These are phyloP conservation scores for Penicillium sp. DNA, from an alignment of 2,329 filamentous ascomycete species.

Conservation along the genomic window DNA sequence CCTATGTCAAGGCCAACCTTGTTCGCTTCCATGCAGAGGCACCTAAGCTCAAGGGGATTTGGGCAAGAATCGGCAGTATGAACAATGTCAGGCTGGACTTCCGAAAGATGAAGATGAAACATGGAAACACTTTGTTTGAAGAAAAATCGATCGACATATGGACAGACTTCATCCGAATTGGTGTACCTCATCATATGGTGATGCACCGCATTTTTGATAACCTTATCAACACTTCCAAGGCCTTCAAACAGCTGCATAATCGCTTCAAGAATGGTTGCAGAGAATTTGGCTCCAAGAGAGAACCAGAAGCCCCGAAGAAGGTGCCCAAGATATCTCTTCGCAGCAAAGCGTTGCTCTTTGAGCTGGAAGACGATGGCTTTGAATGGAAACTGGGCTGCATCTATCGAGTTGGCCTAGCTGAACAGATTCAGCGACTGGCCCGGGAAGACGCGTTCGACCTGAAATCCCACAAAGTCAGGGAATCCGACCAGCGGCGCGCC, in stretches of 20 bases:
- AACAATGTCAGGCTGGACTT: conserved; percentile 79
- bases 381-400: conserved; percentile 97
- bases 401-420: conserved; percentile 80
- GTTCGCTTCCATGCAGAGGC: conserved; percentile 84
- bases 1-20: conserved; percentile 74
- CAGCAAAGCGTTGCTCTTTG: conserved; percentile 78
- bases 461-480: conserved; percentile 79
- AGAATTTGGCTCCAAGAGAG: conserved; percentile 83
- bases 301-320: conserved; percentile 77
- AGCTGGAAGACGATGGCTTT: conserved; percentile 92
- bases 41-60: conserved; percentile 75
- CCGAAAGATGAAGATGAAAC: conserved; percentile 70
- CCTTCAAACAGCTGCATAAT: conserved; percentile 85
- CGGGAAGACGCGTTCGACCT: conserved; percentile 85
- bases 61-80: conserved; percentile 82
- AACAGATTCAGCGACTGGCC: conserved; percentile 85
- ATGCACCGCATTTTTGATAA: conserved; percentile 94
- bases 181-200: conserved; percentile 86
- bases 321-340: conserved; percentile 83
- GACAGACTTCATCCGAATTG: conserved; percentile 80
- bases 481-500: conserved; percentile 57
- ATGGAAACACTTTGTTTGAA: conserved; percentile 59
- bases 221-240: conserved; percentile 80
- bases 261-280: conserved; percentile 84
- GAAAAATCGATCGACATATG: conserved; percentile 82